Conservation (phyloP, 1,284 basidiomycete species). For the Rhodotorula sp. region DNA sequence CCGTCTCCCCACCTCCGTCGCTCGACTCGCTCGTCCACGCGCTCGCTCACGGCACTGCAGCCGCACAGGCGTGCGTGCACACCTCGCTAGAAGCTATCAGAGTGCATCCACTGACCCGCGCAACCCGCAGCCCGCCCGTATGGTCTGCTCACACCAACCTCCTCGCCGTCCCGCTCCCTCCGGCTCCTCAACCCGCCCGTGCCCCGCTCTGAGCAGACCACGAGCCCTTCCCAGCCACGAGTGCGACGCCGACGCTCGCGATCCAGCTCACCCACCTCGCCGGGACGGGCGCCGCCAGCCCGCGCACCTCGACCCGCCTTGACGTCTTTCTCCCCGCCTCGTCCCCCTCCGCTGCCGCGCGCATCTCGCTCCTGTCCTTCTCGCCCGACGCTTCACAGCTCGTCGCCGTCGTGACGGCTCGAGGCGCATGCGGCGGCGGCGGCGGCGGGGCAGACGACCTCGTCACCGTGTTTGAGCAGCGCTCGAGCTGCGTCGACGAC, state of each 20-base stretch:
- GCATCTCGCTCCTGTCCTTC: slow-evolving; percentile 29
- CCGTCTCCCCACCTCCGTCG: neutral
- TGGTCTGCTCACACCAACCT: slow-evolving; percentile 26
- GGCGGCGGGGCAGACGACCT: slow-evolving; percentile 1
- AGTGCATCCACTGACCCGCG: fast-evolving
- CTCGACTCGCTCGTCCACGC: slow-evolving; percentile 8
- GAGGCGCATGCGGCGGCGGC: too few species aligned
- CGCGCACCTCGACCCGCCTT: slow-evolving; percentile 17
- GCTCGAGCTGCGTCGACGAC: slow-evolving; percentile 27
- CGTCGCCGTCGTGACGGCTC: slow-evolving; percentile 12
- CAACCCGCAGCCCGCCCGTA: slow-evolving; percentile 1
- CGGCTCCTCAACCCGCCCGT: neutral
- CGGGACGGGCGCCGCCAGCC: neutral
- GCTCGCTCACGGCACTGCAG: neutral
- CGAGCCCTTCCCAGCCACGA: neutral
- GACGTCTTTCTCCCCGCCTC: slow-evolving; percentile 12
- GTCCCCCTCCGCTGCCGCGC: neutral
- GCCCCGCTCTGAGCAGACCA: neutral
- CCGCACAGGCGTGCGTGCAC: neutral
- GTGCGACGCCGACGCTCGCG: neutral
- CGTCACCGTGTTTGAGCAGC: slow-evolving; percentile 36
- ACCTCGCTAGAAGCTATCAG: too few species aligned
- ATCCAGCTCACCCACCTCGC: slow-evolving; percentile 29
- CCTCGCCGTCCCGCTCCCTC: slow-evolving; percentile 24
- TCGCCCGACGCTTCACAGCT: slow-evolving; percentile 27